Conservation (phyloP, 2,329 filamentous ascomycete genomes). For the Aaosphaeria pasadenensis region DNA sequence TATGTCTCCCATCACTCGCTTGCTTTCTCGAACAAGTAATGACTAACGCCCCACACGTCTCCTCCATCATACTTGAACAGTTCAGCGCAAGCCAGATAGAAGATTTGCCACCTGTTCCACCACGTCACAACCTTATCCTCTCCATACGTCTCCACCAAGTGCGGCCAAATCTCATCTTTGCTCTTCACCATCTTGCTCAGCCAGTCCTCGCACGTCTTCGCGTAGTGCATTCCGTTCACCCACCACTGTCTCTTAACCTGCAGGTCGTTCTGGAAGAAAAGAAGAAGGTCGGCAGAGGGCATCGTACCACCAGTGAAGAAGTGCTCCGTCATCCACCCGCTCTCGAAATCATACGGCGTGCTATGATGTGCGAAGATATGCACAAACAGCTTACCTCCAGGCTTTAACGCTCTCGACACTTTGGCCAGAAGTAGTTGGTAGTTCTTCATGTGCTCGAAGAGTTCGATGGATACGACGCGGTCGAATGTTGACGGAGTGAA, state of each 20-base stretch:
- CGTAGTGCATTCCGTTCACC: conserved; percentile 67
- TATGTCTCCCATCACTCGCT: too few species aligned
- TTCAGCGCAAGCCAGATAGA: conserved; percentile 69
- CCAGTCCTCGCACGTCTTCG: conserved; percentile 70
- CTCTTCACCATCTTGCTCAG: conserved; percentile 57
- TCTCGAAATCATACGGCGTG: conserved; percentile 68
- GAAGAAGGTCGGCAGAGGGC: conserved; percentile 63
- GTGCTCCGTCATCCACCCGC: conserved; percentile 71
- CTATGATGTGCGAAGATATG: conserved; percentile 65
- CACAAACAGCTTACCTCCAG: conserved; percentile 65
- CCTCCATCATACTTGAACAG: conserved; percentile 64
- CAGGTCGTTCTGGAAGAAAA: conserved; percentile 65
- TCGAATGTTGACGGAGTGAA: conserved; percentile 60
- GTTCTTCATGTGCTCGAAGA: conserved; percentile 78
- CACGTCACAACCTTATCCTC: conserved; percentile 58
- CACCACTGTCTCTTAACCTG: conserved; percentile 65
- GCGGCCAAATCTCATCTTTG: conserved; percentile 61
- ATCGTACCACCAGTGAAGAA: conserved; percentile 75
- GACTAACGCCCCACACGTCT: conserved; percentile 66
- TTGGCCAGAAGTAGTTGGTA: conserved; percentile 67
- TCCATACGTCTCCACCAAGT: conserved; percentile 64
- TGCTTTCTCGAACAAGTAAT: conserved; percentile 64
- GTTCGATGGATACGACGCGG: conserved; percentile 65
- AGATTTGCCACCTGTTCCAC: conserved; percentile 71
- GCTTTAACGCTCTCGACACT: conserved; percentile 57